phyloP scores from a whole-genome alignment of 208 protist species.

The Crithidia thermophila region DNA sequence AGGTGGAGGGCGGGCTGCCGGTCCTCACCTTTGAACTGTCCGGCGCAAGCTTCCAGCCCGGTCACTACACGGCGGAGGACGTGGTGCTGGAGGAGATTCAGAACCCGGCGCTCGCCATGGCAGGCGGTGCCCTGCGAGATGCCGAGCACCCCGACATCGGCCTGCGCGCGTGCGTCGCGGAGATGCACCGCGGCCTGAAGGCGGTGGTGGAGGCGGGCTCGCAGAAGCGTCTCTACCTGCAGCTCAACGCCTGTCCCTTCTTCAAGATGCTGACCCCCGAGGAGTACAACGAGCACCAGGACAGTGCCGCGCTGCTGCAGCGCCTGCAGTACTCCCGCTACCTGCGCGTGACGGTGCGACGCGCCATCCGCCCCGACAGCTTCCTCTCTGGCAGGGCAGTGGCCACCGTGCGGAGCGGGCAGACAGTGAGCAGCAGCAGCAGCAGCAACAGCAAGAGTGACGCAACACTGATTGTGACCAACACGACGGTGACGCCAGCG shows the following conservation, averaged over 20 bases:
- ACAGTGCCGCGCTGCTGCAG: conserved; percentile 62
- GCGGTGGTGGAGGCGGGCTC: conserved; percentile 38
- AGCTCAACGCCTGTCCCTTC: conserved; percentile 63
- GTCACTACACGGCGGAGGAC: conserved; percentile 28
- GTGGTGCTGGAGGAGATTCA: conserved; percentile 73
- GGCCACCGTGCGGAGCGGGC: too few relatives aligned
- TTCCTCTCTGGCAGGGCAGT: conserved; percentile 38
- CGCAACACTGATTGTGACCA: too few relatives aligned
- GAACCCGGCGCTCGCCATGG: conserved; percentile 47
- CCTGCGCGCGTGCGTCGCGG: conserved; percentile 61
- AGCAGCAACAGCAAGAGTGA: background rate
- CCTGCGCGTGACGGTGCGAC: conserved; percentile 64
- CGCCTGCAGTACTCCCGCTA: conserved; percentile 69
- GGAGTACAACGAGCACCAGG: conserved; percentile 87
- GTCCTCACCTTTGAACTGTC: conserved; percentile 60
- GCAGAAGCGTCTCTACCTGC: conserved; percentile 63
- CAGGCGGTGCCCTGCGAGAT: background rate
- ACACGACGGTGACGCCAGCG: background rate
- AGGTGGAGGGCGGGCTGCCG: conserved; percentile 82
- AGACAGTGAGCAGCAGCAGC: too few relatives aligned
- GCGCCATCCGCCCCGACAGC: conserved; percentile 63
- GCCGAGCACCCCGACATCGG: conserved; percentile 44
- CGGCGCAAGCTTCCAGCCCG: conserved; percentile 46
- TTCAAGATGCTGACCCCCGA: conserved; percentile 77
- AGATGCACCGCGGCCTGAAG: conserved; percentile 51